Conservation (phyloP, 257 asterid species). For the Penstemon eatonii region DNA sequence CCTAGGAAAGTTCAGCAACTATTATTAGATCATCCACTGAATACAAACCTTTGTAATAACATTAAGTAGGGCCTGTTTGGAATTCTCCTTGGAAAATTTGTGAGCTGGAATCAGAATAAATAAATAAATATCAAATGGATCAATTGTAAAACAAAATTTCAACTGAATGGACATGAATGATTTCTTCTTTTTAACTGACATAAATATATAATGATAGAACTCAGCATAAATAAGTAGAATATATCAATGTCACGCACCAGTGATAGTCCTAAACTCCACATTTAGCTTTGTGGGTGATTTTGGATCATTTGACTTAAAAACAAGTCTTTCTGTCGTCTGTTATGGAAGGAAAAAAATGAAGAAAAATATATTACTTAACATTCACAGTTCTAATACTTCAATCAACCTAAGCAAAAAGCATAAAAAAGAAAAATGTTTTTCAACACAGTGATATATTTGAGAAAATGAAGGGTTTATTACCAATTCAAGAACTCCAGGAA, state of each 20-base stretch:
- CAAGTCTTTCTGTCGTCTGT: conserved; percentile 61
- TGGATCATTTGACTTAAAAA: conserved; percentile 69
- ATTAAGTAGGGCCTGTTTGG: conserved; percentile 81
- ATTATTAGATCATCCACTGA: conserved; percentile 12
- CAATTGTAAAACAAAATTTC: neutral
- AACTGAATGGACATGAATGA: neutral
- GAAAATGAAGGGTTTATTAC: conserved; percentile 41
- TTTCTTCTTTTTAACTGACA: conserved; percentile 1
- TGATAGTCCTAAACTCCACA: conserved; percentile 74
- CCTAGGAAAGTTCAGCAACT: conserved; percentile 16
- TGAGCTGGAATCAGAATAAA: conserved; percentile 49
- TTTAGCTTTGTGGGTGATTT: conserved; percentile 64
- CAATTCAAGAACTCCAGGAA: conserved; percentile 74
- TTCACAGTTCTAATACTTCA: conserved; percentile 10
- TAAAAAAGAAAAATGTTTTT: neutral
- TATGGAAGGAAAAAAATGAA: conserved; percentile 26
- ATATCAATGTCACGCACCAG: conserved; percentile 44
- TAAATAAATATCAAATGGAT: neutral
- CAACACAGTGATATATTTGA: neutral
- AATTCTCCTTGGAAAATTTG: conserved; percentile 72
- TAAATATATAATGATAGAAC: conserved; percentile 5
- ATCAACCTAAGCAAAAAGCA: conserved; percentile 2
- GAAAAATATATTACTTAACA: conserved; percentile 5
- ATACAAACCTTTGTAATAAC: conserved; percentile 64
- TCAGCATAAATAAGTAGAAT: conserved; percentile 3